A percentile compares a stretch with the other conserved stretches of the same genome.
Evolutionary conservation across 2,329 filamentous ascomycete species (phyloP).

Genomic region (Aureobasidium lini): DNA sequence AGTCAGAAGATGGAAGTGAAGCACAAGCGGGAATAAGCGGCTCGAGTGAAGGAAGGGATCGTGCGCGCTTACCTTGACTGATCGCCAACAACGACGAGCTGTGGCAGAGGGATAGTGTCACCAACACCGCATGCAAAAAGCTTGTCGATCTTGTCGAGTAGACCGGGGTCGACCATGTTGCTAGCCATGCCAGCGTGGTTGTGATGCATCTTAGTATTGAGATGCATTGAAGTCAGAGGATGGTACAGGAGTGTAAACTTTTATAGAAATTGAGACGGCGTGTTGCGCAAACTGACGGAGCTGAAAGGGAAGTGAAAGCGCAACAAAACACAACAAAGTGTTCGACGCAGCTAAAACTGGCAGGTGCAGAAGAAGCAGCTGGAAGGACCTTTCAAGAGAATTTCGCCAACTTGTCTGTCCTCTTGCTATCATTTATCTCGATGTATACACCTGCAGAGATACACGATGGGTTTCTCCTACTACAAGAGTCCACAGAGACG

Average conservation of each 20-base stretch:
- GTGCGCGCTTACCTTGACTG: constrained; percentile 33
- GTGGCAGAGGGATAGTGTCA: constrained; percentile 26
- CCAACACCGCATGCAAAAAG: constrained; percentile 42
- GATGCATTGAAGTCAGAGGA: not conserved
- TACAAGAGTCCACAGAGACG: too few relatives aligned
- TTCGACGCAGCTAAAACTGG: not conserved
- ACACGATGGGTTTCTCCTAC: too few relatives aligned
- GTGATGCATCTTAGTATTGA: not conserved
- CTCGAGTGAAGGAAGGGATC: constrained; percentile 20
- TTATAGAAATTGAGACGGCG: not conserved
- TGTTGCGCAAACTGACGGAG: not conserved
- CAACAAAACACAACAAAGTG: not conserved
- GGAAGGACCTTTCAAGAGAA: not conserved
- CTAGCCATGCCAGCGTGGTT: not conserved
- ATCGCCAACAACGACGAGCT: constrained; percentile 51
- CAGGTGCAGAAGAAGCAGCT: not conserved
- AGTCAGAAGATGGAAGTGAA: not conserved
- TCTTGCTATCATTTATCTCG: too few relatives aligned
- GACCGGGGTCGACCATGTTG: constrained; percentile 15
- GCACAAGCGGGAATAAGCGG: too few relatives aligned
- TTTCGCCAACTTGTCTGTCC: not conserved
- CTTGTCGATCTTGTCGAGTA: constrained; percentile 49
- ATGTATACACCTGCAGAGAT: too few relatives aligned
- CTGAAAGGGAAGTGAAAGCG: not conserved
- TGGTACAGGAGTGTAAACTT: not conserved